These are phyloP conservation scores for Hypholoma sublateritium DNA, from an alignment of 768 basidiomycete species.

Conservation along the genomic window DNA sequence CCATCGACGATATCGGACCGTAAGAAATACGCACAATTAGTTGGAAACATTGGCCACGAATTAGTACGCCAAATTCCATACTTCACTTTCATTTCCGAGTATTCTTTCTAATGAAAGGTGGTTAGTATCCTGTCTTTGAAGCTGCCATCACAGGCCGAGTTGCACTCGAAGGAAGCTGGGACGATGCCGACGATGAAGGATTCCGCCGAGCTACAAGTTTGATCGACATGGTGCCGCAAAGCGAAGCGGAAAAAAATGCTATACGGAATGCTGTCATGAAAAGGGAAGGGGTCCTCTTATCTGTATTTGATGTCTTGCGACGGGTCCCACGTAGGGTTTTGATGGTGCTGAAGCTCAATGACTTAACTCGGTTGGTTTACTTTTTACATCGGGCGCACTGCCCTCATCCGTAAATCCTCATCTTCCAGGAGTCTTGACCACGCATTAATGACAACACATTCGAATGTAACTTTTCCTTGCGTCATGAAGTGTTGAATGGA, in stretches of 20 bases:
- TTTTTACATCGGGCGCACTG: neutral
- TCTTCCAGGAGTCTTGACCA: constrained; percentile 69
- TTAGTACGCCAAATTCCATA: constrained; percentile 48
- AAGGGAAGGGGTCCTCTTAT: constrained; percentile 78
- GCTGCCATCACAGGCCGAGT: constrained; percentile 92
- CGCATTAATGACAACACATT: constrained; percentile 85
- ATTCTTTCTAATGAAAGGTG: neutral
- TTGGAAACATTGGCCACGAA: constrained; percentile 88
- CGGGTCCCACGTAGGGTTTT: constrained; percentile 81
- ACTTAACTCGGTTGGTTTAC: constrained; percentile 68
- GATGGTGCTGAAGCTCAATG: constrained; percentile 86
- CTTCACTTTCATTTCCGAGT: constrained; percentile 5
- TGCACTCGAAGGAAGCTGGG: constrained; percentile 64
- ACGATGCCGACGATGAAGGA: constrained; percentile 33
- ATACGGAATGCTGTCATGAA: constrained; percentile 82
- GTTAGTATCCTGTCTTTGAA: constrained; percentile 90
- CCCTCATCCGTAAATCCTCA: constrained; percentile 6
- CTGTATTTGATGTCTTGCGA: constrained; percentile 86
- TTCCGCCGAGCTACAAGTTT: constrained; percentile 72
- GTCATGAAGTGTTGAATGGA: neutral
- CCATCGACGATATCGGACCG: constrained; percentile 64
- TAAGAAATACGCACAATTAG: constrained; percentile 83
- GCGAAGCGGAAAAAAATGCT: constrained; percentile 74
- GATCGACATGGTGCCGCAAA: constrained; percentile 72
- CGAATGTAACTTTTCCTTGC: constrained; percentile 46